Evolutionary conservation across 495 filamentous ascomycete species (phyloP), one percentile per base, ranked within the genome.

Genomic region (Penicillium paxilli): DNA sequence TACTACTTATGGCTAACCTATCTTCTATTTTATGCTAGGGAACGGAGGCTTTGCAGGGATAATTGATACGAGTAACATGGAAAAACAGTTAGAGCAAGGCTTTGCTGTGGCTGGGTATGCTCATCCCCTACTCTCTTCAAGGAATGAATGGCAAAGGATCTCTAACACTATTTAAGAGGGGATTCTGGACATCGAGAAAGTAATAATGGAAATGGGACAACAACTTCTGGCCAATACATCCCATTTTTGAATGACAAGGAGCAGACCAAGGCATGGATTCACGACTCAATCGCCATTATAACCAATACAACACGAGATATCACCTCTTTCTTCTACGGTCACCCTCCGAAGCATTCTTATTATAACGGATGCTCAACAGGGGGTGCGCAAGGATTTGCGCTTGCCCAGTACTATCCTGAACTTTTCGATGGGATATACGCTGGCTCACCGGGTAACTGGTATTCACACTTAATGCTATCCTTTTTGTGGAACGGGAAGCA

Each of bases 371-470:
- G 73, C 33, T 77, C 73, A 7, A 77, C 73, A 3, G 73, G 74
- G 1, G 74, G 74, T n/a, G 73, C 68, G n/a, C 74, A 76, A 58
- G 74, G 73, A n/a, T 77, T 71, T 51, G 71, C 74, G 2, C 51
- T 77, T 9, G 74, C 73, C 6, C 73, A 75, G 46, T 74, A 60
- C 26, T 63, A 77, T 55, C 70, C 73, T 2, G 47, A 66, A 0
- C 46, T 77, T 1, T 77, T 75, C 45, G 74, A 77, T 59, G 73
- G 74, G 7, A 76, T 77, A 20, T 58, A 63, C 26, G 71, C 74
- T 3, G 68, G 71, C 25, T 66, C 59, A 40, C 72, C 74, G 14
- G 72, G 73, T 17, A 78, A 76, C 41, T 78, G 66, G 64, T 78
- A 73, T 44, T 67, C 64, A 7, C 74, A 78, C 44, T 54, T 76